Evolutionary conservation across 2,329 filamentous ascomycete genomes (phyloP).

Genomic region (Cordyceps farinosa): DNA sequence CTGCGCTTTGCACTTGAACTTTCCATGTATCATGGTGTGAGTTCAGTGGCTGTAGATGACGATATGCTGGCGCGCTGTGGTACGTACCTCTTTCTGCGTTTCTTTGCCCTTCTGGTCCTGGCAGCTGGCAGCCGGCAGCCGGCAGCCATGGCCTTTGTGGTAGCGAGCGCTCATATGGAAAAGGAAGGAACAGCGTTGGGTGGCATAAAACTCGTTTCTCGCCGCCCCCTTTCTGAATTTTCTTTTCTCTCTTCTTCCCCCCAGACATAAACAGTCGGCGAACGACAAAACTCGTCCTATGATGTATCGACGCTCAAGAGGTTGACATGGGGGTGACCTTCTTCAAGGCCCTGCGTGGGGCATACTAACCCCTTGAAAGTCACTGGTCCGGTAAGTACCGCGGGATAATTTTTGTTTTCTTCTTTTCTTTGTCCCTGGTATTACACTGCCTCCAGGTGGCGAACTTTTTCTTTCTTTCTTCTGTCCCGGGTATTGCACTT

Average conservation of each 20-base stretch:
- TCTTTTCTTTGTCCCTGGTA: neutral
- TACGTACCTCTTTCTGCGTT: neutral
- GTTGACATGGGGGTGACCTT: neutral
- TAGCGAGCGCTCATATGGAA: neutral
- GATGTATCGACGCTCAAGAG: neutral
- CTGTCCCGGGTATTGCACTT: neutral
- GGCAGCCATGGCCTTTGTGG: too few relatives aligned
- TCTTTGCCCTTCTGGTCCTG: neutral
- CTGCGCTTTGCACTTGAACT: neutral
- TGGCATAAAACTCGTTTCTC: neutral
- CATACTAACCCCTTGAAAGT: neutral
- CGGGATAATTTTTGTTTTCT: neutral
- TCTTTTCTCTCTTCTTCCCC: neutral
- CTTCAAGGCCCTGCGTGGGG: neutral
- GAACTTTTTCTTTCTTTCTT: neutral
- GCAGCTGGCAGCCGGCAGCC: neutral
- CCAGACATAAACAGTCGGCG: neutral
- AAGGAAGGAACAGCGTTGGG: neutral
- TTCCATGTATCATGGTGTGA: neutral
- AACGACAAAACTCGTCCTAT: neutral
- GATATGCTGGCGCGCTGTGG: neutral
- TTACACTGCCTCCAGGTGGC: neutral
- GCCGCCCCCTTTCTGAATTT: neutral
- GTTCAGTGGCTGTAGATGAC: neutral
- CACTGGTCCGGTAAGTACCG: neutral